A percentile compares a stretch with the other conserved stretches of the same genome.
Conservation (phyloP, 768 basidiomycete genomes). For the Auriscalpium vulgare region DNA sequence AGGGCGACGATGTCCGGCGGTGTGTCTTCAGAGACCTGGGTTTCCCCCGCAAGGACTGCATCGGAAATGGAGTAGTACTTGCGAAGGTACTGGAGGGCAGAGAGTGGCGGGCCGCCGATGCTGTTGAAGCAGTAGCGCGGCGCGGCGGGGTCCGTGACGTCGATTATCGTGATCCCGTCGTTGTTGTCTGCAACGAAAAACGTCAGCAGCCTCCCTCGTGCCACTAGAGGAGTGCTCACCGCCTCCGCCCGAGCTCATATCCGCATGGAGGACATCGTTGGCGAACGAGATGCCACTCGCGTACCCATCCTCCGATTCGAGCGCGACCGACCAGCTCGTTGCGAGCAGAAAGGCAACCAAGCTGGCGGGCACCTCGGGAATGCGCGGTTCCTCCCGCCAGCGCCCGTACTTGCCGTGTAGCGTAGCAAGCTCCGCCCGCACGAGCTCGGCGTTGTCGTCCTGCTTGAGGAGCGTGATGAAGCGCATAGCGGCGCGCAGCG, state of each 20-base stretch:
- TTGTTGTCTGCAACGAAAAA: neutral
- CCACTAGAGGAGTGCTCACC: conserved; percentile 15
- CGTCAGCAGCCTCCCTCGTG: neutral
- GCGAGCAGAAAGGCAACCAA: conserved; percentile 26
- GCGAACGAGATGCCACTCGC: conserved; percentile 14
- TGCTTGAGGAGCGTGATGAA: conserved; percentile 28
- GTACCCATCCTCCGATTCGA: conserved; percentile 18
- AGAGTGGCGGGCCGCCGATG: neutral
- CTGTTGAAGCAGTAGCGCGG: conserved; percentile 1
- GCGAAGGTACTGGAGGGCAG: neutral
- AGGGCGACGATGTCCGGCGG: neutral
- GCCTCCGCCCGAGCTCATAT: conserved; percentile 20
- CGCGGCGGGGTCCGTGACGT: conserved; percentile 1
- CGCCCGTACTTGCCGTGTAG: conserved; percentile 26
- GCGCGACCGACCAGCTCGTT: conserved; percentile 17
- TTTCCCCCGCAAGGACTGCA: neutral
- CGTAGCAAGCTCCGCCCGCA: conserved; percentile 26
- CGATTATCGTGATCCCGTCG: conserved; percentile 2
- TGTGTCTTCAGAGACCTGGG: neutral
- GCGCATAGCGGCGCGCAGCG: conserved; percentile 25
- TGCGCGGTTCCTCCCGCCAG: conserved; percentile 7
- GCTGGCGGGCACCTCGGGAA: conserved; percentile 25
- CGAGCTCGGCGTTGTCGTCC: conserved; percentile 28
- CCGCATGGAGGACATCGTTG: conserved; percentile 13
- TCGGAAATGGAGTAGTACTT: neutral